A percentile compares a stretch with the other conserved stretches of the same genome.
Evolutionary conservation across 1,139 yeast species (phyloP).

Genomic region (Suhomyces taliae): DNA sequence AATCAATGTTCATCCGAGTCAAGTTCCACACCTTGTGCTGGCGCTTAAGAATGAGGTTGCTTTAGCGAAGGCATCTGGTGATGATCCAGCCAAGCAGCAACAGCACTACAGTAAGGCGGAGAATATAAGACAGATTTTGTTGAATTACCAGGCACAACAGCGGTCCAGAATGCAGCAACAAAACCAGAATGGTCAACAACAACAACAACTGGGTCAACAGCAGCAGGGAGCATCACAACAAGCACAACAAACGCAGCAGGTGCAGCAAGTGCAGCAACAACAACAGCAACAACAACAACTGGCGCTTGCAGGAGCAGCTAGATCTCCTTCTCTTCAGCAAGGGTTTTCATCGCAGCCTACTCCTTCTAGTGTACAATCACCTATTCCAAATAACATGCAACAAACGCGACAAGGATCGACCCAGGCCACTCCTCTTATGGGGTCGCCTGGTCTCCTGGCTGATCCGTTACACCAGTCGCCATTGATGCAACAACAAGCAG

Average conservation of each 20-base stretch:
- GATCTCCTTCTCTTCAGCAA: slow-evolving; percentile 1
- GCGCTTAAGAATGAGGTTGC: slow-evolving; percentile 62
- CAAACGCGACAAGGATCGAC: slow-evolving; percentile 13
- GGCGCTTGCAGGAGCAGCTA: background rate
- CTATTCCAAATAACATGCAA: slow-evolving; percentile 2
- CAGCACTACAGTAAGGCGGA: slow-evolving; percentile 69
- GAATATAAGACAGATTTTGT: slow-evolving; percentile 53
- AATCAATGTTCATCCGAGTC: slow-evolving; percentile 49
- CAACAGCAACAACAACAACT: too few species aligned
- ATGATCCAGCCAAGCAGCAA: slow-evolving; percentile 66
- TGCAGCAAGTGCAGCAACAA: slow-evolving; percentile 4
- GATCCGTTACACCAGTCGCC: slow-evolving; percentile 15
- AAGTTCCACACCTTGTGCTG: slow-evolving; percentile 61
- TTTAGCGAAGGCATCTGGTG: slow-evolving; percentile 54
- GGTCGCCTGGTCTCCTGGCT: slow-evolving; percentile 8
- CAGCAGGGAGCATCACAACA: slow-evolving; percentile 4
- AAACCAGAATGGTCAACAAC: slow-evolving; percentile 11
- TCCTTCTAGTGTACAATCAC: slow-evolving; percentile 5
- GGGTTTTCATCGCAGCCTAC: background rate
- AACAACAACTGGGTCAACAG: slow-evolving; percentile 6
- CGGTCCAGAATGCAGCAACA: slow-evolving; percentile 20
- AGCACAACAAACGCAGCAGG: slow-evolving; percentile 5
- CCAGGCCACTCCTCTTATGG: slow-evolving; percentile 15
- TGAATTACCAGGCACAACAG: slow-evolving; percentile 45
- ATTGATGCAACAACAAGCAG: slow-evolving; percentile 9